Evolutionary conservation across 176 grass and related monocot species (phyloP).

Genomic region (Phyllostachys edulis): DNA sequence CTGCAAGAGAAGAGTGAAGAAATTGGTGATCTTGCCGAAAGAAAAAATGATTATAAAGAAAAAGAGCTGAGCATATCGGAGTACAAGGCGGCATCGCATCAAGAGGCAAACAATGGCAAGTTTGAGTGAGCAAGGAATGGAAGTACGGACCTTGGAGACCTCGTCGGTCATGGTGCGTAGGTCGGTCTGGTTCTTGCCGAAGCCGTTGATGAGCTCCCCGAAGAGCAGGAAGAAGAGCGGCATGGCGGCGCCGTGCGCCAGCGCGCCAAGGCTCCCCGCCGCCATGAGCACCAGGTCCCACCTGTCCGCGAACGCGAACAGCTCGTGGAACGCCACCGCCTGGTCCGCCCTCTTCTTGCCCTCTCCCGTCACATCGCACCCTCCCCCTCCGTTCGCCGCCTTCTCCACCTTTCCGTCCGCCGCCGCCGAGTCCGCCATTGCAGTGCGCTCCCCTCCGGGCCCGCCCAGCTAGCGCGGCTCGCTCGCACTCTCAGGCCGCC

Average conservation of each 20-base stretch:
- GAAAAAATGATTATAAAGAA: background rate
- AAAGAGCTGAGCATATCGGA: background rate
- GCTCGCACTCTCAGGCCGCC: conserved; percentile 30
- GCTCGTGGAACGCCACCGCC: conserved; percentile 80
- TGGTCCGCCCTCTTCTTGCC: conserved; percentile 82
- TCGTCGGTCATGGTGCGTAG: conserved; percentile 89
- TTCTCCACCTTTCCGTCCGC: conserved; percentile 44
- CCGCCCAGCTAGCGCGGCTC: background rate
- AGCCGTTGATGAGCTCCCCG: conserved; percentile 94
- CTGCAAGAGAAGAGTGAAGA: conserved; percentile 36
- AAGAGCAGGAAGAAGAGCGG: conserved; percentile 98
- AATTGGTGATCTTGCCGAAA: background rate
- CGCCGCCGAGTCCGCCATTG: conserved; percentile 45
- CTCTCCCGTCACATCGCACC: conserved; percentile 33
- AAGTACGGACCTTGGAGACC: conserved; percentile 78
- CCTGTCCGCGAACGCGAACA: conserved; percentile 77
- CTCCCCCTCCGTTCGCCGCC: conserved; percentile 17
- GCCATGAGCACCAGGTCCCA: conserved; percentile 84
- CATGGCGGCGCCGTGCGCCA: conserved; percentile 95
- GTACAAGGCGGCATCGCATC: background rate
- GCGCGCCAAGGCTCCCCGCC: conserved; percentile 64
- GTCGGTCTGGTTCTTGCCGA: conserved; percentile 94
- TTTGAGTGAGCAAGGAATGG: background rate
- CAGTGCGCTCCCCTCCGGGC: conserved; percentile 3
- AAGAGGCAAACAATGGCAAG: background rate